phyloP scores from a whole-genome alignment of 345 rosid genomes.

The Ceriops tagal region DNA sequence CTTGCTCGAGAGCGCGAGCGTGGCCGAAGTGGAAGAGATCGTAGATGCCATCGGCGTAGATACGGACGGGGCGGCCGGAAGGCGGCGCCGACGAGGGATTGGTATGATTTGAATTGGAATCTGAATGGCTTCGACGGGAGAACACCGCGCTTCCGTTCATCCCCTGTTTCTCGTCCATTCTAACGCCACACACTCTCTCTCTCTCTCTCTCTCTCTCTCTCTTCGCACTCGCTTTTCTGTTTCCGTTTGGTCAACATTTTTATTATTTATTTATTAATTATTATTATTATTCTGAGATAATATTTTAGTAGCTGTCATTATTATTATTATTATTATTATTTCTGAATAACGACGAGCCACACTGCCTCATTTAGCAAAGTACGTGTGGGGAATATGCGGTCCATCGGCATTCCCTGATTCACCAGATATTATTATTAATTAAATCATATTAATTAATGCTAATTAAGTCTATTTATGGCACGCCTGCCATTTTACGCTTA shows the following conservation, averaged over 20 bases:
- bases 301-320: too few relatives aligned
- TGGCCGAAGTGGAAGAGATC: conserved; percentile 38
- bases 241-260: not conserved
- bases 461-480: too few relatives aligned
- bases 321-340: too few relatives aligned
- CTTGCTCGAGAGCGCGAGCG: conserved; percentile 33
- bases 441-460: too few relatives aligned
- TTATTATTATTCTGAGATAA: not conserved
- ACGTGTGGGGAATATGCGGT: too few relatives aligned
- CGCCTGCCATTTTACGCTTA: too few relatives aligned
- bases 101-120: not conserved
- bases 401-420: too few relatives aligned
- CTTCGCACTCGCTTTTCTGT: not conserved
- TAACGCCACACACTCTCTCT: not conserved
- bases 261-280: not conserved
- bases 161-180: not conserved
- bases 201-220: not conserved
- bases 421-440: too few relatives aligned
- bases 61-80: conserved; percentile 15
- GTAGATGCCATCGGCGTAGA: conserved; percentile 32
- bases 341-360: too few relatives aligned
- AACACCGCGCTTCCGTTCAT: not conserved
- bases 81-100: not conserved
- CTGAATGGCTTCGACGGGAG: not conserved
- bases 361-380: too few relatives aligned